Evolutionary conservation across 176 grass and related monocot genomes (phyloP).

Genomic region (Typha latifolia): DNA sequence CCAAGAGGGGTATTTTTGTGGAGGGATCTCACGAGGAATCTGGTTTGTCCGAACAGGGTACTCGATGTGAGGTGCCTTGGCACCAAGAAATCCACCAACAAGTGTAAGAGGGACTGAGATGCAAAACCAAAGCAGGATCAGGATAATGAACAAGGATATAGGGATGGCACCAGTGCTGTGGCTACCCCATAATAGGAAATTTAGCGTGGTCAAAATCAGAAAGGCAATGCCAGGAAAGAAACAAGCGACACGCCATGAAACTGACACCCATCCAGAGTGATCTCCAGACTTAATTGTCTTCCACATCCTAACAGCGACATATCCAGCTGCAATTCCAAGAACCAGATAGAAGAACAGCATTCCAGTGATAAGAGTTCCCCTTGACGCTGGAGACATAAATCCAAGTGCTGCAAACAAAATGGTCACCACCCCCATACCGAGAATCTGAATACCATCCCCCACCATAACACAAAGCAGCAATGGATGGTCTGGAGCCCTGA

Average conservation of each 20-base stretch:
- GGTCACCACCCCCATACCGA: conserved; percentile 44
- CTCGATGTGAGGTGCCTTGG: conserved; percentile 30
- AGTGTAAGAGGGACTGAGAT: conserved; percentile 39
- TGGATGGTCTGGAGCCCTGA: conserved; percentile 29
- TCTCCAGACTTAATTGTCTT: conserved; percentile 33
- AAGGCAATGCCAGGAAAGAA: conserved; percentile 50
- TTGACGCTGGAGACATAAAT: conserved; percentile 44
- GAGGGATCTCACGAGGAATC: conserved; percentile 35
- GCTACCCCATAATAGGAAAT: conserved; percentile 47
- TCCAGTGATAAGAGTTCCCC: conserved; percentile 40
- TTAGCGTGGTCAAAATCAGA: conserved; percentile 30
- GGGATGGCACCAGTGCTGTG: conserved; percentile 39
- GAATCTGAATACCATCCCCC: conserved; percentile 40
- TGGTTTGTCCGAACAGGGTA: conserved; percentile 40
- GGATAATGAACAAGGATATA: conserved; percentile 30
- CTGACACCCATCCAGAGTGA: conserved; percentile 31
- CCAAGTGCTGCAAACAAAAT: conserved; percentile 48
- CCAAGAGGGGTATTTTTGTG: conserved; percentile 39
- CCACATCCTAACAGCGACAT: conserved; percentile 36
- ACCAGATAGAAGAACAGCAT: conserved; percentile 43
- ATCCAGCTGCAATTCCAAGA: conserved; percentile 40
- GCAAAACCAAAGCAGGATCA: conserved; percentile 42
- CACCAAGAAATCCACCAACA: conserved; percentile 29
- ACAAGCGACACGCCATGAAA: conserved; percentile 45
- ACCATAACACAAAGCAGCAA: conserved; percentile 44